Evolutionary conservation across 352 stramenopile species (phyloP).

Genomic region (Pythium scleroteichum): DNA sequence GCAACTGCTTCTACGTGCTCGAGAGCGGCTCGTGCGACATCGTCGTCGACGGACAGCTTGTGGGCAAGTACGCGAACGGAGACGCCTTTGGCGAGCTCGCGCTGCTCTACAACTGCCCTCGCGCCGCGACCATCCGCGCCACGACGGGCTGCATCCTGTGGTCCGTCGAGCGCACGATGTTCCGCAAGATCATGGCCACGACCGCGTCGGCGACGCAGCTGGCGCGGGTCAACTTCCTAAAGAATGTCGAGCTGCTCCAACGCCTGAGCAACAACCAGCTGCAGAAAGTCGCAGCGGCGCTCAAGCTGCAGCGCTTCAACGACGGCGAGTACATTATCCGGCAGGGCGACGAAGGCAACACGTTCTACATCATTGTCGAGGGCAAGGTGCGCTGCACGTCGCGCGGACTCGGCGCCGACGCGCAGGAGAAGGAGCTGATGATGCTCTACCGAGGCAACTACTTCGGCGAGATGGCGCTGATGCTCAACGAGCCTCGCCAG

Average conservation of each 20-base stretch:
- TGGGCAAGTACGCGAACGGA: constrained; percentile 76
- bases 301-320: constrained; percentile 86
- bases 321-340: constrained; percentile 93
- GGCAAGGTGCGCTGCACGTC: constrained; percentile 88
- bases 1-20: constrained; percentile 94
- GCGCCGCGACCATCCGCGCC: constrained; percentile 92
- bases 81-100: constrained; percentile 96
- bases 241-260: constrained; percentile 93
- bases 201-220: constrained; percentile 75
- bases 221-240: constrained; percentile 88
- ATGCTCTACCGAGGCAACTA: constrained; percentile 79
- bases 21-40: constrained; percentile 89
- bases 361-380: constrained; percentile 97
- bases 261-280: constrained; percentile 88
- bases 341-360: constrained; percentile 94
- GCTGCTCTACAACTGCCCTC: constrained; percentile 96
- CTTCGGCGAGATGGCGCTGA: constrained; percentile 89
- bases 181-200: constrained; percentile 82
- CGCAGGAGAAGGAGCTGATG: constrained; percentile 76
- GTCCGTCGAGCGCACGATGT: constrained; percentile 91
- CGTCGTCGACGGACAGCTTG: constrained; percentile 74
- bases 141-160: constrained; percentile 88
- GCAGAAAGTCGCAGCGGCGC: constrained; percentile 78
- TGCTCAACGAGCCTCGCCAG: constrained; percentile 84
- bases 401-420: constrained; percentile 39